phyloP scores from a whole-genome alignment of 169 alveolate species.

The Plasmodium chabaudi region DNA sequence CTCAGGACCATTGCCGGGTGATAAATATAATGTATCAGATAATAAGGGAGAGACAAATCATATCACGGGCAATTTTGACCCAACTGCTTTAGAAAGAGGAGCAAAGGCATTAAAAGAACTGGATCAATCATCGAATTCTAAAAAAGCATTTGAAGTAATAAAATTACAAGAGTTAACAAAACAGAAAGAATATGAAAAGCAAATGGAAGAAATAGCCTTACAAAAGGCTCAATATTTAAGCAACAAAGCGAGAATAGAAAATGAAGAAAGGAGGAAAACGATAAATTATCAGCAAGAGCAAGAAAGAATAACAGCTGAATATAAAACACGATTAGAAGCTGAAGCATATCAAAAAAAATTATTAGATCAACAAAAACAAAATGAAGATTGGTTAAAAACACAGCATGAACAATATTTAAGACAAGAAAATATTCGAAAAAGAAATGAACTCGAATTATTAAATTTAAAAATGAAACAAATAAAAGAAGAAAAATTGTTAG shows the following conservation, averaged over 20 bases:
- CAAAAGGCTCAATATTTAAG: constrained; percentile 78
- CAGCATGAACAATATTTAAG: constrained; percentile 94
- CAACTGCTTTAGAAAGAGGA: constrained; percentile 98
- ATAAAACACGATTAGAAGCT: constrained; percentile 92
- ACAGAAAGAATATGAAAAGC: constrained; percentile 94
- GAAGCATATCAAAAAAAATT: constrained; percentile 94
- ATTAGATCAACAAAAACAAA: constrained; percentile 94
- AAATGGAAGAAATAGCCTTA: constrained; percentile 87
- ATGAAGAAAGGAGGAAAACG: constrained; percentile 94
- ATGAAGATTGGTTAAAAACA: constrained; percentile 93
- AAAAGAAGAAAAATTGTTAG: constrained; percentile 86
- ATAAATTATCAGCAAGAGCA: constrained; percentile 94
- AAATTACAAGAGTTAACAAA: constrained; percentile 95
- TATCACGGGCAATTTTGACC: constrained; percentile 90
- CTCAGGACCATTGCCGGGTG: background rate
- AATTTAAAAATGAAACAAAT: constrained; percentile 85
- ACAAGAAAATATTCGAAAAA: constrained; percentile 92
- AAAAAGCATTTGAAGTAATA: constrained; percentile 95
- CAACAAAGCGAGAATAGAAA: constrained; percentile 88
- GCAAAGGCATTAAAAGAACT: constrained; percentile 98
- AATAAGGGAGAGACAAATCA: constrained; percentile 21
- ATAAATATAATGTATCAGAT: background rate
- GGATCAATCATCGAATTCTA: constrained; percentile 94
- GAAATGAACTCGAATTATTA: constrained; percentile 88
- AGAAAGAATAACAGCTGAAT: constrained; percentile 94